Base-by-base conservation (phyloP, 2,329 filamentous ascomycete genomes). In the Talaromyces sp. region DNA sequence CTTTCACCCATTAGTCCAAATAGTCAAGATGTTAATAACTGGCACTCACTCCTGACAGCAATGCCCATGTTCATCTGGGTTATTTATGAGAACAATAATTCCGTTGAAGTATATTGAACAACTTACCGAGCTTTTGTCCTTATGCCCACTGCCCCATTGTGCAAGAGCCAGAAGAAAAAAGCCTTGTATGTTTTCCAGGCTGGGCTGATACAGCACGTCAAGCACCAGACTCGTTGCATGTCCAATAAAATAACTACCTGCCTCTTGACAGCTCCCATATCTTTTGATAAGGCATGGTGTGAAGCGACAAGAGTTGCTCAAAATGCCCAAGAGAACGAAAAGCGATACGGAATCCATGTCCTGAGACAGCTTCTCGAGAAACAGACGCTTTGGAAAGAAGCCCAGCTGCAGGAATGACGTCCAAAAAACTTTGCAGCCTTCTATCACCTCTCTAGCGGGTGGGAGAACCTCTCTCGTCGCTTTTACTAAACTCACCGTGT, bases 261-360 rank as follows among this genome's bases (percentile, higher is more conserved):
- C 49, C 13, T 25, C 49, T n/a, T 52, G 49, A 15, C 49, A 52
- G 15, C 25, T 52, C 17, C 49, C 49, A 33, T 52, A 52, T 4
- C 49, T 52, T 52, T 52, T 52, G 13, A 52, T 52, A 31, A 52
- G 49, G 27, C 49, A 31, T 17, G 49, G 49, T 52, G 49, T 52
- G 22, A 52, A 52, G 49, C 49, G 49, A 52, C 49, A 52, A 52
- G 49, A 52, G 49, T 52, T 52, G 25, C 49, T 52, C 49, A 52
- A 33, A 17, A 52, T 33, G 25, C 49, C 49, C 27, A 52, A n/a
- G 49, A 52, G 49, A 31, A 52, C 49, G 9, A 52, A 52, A 2
- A 52, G 27, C 11, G 49, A 52, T 52, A 52, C 49, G 27, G 49
- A 52, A n/a, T 52, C 27, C 22, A 52, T 52, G 19, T 52, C 49